phyloP scores from a whole-genome alignment of 1,139 yeast genomes.

The Geotrichum citri-aurantii region DNA sequence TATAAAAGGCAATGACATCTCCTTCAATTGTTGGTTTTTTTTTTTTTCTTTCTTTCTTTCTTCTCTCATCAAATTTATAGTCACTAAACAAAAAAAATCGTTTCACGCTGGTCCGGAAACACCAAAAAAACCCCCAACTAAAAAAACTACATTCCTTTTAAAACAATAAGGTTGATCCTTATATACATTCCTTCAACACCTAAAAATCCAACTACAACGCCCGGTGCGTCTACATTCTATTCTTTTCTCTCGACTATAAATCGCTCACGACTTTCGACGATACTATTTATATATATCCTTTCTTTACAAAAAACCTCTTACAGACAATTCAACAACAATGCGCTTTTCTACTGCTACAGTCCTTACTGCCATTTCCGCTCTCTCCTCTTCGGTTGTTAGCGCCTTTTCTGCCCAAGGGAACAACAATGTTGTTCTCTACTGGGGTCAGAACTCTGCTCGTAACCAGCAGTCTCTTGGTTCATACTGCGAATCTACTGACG shows the following conservation, averaged over 20 bases:
- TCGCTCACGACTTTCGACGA: neutral
- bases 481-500: slow-evolving; percentile 65
- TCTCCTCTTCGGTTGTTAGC: slow-evolving; percentile 1
- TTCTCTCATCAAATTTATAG: neutral
- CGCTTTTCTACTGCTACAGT: neutral
- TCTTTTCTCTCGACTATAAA: neutral
- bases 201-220: neutral
- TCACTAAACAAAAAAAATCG: neutral
- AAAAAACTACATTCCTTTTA: neutral
- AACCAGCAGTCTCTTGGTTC: slow-evolving; percentile 54
- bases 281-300: neutral
- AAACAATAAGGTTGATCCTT: neutral
- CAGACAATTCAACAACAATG: neutral
- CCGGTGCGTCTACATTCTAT: slow-evolving; percentile 8
- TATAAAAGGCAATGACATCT: neutral
- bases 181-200: neutral
- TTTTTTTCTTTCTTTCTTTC: neutral
- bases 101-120: slow-evolving; percentile 9
- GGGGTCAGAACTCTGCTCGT: slow-evolving; percentile 81
- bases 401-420: slow-evolving; percentile 16
- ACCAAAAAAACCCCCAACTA: neutral
- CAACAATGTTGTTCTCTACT: slow-evolving; percentile 57
- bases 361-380: neutral
- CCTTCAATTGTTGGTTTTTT: neutral
- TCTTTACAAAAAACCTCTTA: neutral